Evolutionary conservation across 768 basidiomycete species (phyloP).

Genomic region (button mushroom (Agaricus bisporus)): DNA sequence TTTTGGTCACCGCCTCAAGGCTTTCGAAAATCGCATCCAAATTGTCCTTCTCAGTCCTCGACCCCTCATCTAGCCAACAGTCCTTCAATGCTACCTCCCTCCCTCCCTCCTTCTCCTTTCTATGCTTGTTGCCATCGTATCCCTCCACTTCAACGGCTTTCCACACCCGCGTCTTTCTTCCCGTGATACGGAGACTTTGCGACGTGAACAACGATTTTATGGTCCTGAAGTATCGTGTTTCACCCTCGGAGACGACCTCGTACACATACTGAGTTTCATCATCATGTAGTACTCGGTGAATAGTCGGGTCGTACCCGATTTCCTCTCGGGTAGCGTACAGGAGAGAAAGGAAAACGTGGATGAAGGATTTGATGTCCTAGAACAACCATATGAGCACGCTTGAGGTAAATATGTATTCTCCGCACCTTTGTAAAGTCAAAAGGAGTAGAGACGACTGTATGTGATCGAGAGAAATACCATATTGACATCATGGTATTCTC

Average conservation of each 20-base stretch:
- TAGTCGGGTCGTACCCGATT: slow-evolving; percentile 5
- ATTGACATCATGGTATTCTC: not conserved
- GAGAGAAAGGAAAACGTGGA: slow-evolving; percentile 5
- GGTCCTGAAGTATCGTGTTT: not conserved
- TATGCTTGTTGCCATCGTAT: not conserved
- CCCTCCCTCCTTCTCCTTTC: not conserved
- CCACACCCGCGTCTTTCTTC: slow-evolving; percentile 12
- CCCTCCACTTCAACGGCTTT: slow-evolving; percentile 6
- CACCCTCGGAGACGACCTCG: not conserved
- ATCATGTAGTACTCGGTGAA: not conserved
- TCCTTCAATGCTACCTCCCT: slow-evolving; percentile 12
- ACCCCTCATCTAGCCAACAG: slow-evolving; percentile 13
- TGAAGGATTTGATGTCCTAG: not conserved
- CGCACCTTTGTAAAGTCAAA: slow-evolving; percentile 3
- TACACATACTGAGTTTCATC: not conserved
- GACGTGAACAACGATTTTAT: not conserved
- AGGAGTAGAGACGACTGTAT: not conserved
- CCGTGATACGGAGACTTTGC: slow-evolving; percentile 3
- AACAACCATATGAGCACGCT: not conserved
- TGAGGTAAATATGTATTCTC: not conserved
- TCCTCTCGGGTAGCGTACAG: not conserved
- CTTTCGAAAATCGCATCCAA: slow-evolving; percentile 8
- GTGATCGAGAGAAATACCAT: slow-evolving; percentile 6
- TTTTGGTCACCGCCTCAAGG: slow-evolving; percentile 2
- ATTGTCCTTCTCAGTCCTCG: slow-evolving; percentile 11